Percentiles rank a stretch among this genome's conserved stretches.
Conservation (phyloP, 2,329 filamentous ascomycete genomes). For the Aspergillus fischeri region DNA sequence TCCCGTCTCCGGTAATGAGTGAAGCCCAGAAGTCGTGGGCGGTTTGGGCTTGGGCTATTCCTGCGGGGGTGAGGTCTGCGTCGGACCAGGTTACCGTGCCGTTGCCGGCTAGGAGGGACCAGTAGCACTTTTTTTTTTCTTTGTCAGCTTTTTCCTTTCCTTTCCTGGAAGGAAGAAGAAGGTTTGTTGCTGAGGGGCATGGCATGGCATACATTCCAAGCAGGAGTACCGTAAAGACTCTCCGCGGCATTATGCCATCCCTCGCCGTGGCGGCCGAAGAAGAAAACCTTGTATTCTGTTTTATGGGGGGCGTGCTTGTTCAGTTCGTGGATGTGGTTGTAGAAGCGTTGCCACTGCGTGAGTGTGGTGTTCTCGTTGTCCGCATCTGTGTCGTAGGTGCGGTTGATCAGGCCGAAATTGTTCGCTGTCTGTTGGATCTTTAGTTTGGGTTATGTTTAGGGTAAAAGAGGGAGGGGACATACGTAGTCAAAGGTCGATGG, state of each 20-base stretch:
- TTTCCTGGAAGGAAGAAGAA: not conserved
- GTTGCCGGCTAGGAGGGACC: slow-evolving; percentile 55
- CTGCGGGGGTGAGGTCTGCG: slow-evolving; percentile 51
- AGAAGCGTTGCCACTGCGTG: slow-evolving; percentile 57
- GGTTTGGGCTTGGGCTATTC: slow-evolving; percentile 47
- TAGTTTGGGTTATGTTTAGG: not conserved
- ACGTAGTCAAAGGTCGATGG: slow-evolving; percentile 46
- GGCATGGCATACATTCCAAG: slow-evolving; percentile 47
- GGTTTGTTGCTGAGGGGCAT: too few relatives aligned
- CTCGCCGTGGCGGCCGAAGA: slow-evolving; percentile 58
- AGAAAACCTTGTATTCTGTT: slow-evolving; percentile 53
- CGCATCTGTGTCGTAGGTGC: slow-evolving; percentile 35
- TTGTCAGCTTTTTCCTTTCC: too few relatives aligned
- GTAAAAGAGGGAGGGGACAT: not conserved
- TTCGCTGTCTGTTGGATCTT: slow-evolving; percentile 27
- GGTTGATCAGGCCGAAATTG: slow-evolving; percentile 49
- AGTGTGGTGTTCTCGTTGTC: slow-evolving; percentile 28
- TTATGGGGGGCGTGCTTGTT: slow-evolving; percentile 38
- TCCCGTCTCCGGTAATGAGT: slow-evolving; percentile 42
- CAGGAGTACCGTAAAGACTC: slow-evolving; percentile 53
- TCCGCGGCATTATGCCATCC: slow-evolving; percentile 60
- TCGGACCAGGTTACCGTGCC: slow-evolving; percentile 53
- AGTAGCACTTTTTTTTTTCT: slow-evolving; percentile 46
- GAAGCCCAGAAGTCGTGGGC: slow-evolving; percentile 48
- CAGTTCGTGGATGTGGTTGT: slow-evolving; percentile 45